These are phyloP conservation scores for Lentinula sp. DNA, from an alignment of 768 basidiomycete genomes.

Conservation along the genomic window DNA sequence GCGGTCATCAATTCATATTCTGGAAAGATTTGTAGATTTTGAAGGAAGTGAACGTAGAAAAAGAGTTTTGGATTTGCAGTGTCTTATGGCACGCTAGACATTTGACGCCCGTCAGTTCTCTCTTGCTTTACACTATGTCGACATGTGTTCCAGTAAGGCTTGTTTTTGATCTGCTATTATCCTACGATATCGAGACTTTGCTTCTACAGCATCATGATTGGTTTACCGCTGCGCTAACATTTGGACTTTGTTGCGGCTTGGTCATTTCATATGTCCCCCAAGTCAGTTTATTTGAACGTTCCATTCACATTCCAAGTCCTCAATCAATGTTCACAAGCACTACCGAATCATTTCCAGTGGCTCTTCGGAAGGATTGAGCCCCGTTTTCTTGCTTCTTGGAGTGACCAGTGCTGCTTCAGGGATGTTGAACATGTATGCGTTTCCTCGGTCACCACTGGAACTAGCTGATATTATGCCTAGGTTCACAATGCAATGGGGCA, in stretches of 20 bases:
- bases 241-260: constrained; percentile 64
- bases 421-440: constrained; percentile 74
- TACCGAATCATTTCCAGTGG: constrained; percentile 70
- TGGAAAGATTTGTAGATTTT: too few species aligned
- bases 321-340: constrained; percentile 39
- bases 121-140: not conserved
- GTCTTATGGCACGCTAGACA: not conserved
- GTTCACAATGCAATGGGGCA: constrained; percentile 77
- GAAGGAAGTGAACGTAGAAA: too few species aligned
- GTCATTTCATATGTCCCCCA: constrained; percentile 83
- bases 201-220: constrained; percentile 61
- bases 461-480: constrained; percentile 29
- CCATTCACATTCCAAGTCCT: not conserved
- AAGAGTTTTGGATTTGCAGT: too few species aligned
- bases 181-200: not conserved
- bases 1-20: too few species aligned
- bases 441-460: not conserved
- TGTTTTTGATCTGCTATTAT: not conserved
- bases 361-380: constrained; percentile 87
- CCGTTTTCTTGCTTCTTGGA: constrained; percentile 87
- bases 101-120: not conserved
- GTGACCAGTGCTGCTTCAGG: constrained; percentile 77
- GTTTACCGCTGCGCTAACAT: constrained; percentile 59
- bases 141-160: constrained; percentile 4
- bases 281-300: constrained; percentile 31